A percentile compares a stretch with the other conserved stretches of the same genome.
phyloP scores from a whole-genome alignment of 345 rosid genomes.

The Camelina sativa region DNA sequence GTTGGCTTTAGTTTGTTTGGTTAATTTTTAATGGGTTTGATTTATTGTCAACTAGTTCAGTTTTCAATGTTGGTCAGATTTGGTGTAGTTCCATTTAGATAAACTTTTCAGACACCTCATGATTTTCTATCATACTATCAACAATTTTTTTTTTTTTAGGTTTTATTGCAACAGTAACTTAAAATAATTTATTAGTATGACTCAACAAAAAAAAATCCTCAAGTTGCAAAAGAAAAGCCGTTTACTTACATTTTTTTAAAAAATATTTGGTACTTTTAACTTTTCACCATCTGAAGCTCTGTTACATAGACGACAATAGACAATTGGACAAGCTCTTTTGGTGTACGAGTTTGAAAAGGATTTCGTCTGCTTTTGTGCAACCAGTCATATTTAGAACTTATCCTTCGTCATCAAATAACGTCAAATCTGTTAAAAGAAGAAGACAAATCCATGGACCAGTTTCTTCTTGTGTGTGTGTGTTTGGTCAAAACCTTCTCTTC shows the following conservation, averaged over 20 bases:
- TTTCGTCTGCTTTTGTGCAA: constrained; percentile 7
- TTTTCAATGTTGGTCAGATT: neutral
- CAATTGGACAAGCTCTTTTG: neutral
- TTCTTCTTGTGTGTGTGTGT: neutral
- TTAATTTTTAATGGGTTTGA: neutral
- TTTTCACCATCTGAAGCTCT: neutral
- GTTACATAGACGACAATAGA: constrained; percentile 7
- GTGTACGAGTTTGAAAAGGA: neutral
- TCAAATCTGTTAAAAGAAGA: constrained; percentile 20
- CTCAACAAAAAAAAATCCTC: neutral
- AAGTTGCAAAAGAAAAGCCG: neutral
- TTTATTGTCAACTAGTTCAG: neutral
- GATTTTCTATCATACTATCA: neutral
- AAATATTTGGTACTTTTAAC: too few species aligned
- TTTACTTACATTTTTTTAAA: too few species aligned
- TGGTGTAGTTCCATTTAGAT: constrained; percentile 3
- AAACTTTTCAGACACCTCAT: neutral
- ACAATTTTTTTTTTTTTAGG: neutral
- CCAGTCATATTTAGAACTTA: constrained; percentile 17
- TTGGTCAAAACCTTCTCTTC: neutral
- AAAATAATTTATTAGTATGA: neutral
- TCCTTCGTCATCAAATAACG: constrained; percentile 7
- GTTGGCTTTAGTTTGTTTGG: neutral
- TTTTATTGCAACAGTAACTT: neutral
- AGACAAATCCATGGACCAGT: constrained; percentile 3